Percentiles rank a stretch among this genome's conserved stretches.
Evolutionary conservation across 768 basidiomycete genomes (phyloP).

Genomic region (Boletus insuetus): DNA sequence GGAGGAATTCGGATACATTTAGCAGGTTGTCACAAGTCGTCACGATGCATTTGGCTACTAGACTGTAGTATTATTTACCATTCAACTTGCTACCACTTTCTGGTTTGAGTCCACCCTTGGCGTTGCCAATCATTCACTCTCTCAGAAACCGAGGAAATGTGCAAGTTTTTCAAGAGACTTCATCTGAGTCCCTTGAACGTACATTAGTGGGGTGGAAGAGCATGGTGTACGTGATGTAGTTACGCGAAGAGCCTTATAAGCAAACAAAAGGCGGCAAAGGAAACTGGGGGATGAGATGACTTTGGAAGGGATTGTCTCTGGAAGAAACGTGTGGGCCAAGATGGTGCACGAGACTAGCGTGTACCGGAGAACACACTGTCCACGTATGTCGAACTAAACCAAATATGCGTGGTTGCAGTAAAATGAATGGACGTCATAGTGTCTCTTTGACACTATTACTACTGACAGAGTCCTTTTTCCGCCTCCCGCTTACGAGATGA

Average conservation of each 20-base stretch:
- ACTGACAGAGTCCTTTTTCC: slow-evolving; percentile 52
- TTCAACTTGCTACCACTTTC: too few species aligned
- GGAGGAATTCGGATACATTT: too few species aligned
- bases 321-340: slow-evolving; percentile 7
- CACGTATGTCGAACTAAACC: slow-evolving; percentile 22
- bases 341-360: slow-evolving; percentile 16
- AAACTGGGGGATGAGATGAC: slow-evolving; percentile 15
- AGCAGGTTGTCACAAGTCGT: too few species aligned
- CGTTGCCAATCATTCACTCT: too few species aligned
- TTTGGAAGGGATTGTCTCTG: slow-evolving; percentile 16
- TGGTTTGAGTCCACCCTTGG: too few species aligned
- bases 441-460: slow-evolving; percentile 47
- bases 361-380: slow-evolving; percentile 17
- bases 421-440: slow-evolving; percentile 21
- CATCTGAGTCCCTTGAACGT: slow-evolving; percentile 14
- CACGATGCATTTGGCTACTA: too few species aligned
- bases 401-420: slow-evolving; percentile 8
- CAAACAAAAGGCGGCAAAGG: slow-evolving; percentile 8
- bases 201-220: slow-evolving; percentile 33
- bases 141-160: not conserved
- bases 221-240: slow-evolving; percentile 27
- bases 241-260: slow-evolving; percentile 32
- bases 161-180: slow-evolving; percentile 16
- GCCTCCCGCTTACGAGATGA: slow-evolving; percentile 36
- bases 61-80: too few species aligned